Evolutionary conservation across 1,284 basidiomycete species (phyloP), one percentile per base, ranked within the genome.

Genomic region (Cutaneotrichosporon cutaneum): DNA sequence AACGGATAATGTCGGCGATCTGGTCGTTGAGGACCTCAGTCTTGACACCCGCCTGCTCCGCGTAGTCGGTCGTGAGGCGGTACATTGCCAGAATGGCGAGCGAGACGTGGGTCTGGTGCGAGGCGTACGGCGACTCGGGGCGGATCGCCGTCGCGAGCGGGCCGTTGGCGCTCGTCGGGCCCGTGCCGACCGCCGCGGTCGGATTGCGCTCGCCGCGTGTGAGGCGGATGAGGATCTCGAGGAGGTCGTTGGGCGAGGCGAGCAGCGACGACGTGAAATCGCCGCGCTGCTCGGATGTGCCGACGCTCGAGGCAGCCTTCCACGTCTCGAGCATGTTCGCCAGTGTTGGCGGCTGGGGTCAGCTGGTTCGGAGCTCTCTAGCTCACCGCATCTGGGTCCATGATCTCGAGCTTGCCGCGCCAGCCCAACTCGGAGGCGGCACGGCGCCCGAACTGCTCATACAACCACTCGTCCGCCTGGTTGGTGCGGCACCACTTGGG

Each of bases 401-500:
- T 85, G 36, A 98, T 90, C 58, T 88, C 84, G 61, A 98, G 89
- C 80, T 94, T 95, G 77, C 88, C 91, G 75, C 89, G 88, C 95
- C 95, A 99, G 6, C 90, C 90, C 60, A 58, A 69, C 70, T 87
- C 86, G 50, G 85, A 83, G 33, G 85, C 84, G 63, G 87, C 58
- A 26, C 61, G 60, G 47, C 58, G 56, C 87, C 90, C 78, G 89
- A 92, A 84, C 91, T 90, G 73, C 56, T 87, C 90, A 72, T 87
- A 87, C 63, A 97, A 82, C 91, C 93, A 96, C 54, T 94, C 92
- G 68, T 94, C 90, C 21, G 95, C 85, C 74, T 94, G 91, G 50
- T 94, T 94, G 4, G 89, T 90, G 76, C 92, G 92, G 51, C 94
- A 90, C 95, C 95, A 99, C 75, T 91, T 90, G 2, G 94, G 91